These are phyloP conservation scores for Globisporangium acanthophoron DNA, from an alignment of 352 stramenopile genomes.

Conservation along the genomic window DNA sequence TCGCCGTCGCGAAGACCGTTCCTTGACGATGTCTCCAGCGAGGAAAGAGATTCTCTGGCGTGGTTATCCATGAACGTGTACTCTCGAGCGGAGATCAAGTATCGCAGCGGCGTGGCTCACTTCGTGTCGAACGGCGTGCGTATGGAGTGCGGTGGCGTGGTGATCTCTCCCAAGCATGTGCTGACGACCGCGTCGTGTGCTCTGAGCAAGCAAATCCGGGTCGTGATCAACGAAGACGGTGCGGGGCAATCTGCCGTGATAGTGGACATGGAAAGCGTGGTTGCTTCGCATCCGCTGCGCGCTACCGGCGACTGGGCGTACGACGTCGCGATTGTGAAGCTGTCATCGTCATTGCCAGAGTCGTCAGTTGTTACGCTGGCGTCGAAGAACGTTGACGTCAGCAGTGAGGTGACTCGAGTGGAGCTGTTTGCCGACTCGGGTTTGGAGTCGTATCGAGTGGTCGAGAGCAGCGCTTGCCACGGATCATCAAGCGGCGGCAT, in stretches of 20 bases:
- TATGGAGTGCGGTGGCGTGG: slow-evolving; percentile 1
- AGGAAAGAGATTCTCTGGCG: no score
- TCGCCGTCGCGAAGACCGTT: not conserved
- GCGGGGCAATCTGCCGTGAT: no score
- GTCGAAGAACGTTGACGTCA: not conserved
- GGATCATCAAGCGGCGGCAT: no score
- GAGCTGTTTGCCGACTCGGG: not conserved
- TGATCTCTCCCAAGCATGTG: not conserved
- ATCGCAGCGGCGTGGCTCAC: not conserved
- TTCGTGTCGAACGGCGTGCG: not conserved
- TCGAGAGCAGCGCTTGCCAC: not conserved
- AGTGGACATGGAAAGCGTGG: no score
- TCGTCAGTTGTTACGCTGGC: not conserved
- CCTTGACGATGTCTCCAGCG: not conserved
- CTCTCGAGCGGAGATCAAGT: not conserved
- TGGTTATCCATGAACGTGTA: not conserved
- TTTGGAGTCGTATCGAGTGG: not conserved
- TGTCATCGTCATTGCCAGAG: not conserved
- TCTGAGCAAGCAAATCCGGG: not conserved
- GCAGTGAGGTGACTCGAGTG: not conserved
- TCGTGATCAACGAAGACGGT: not conserved
- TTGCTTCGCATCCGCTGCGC: slow-evolving; percentile 2
- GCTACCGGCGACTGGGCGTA: not conserved
- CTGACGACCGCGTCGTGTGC: slow-evolving; percentile 8
- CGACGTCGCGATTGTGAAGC: slow-evolving; percentile 3